These are phyloP conservation scores for Trichophyton equinum DNA, from an alignment of 2,329 filamentous ascomycete species.

Conservation along the genomic window DNA sequence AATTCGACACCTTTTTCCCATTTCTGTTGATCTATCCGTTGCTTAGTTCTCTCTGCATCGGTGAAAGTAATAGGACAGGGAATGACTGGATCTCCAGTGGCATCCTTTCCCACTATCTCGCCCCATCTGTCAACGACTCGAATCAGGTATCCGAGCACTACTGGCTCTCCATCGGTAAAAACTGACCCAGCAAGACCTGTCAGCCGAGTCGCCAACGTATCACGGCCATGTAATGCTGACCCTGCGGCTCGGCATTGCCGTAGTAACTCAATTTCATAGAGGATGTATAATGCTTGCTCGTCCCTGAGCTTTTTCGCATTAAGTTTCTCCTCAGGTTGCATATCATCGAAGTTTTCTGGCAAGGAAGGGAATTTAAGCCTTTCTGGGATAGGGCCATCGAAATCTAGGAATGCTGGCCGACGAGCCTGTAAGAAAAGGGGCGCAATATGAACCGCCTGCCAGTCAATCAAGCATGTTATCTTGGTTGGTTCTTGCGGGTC, in stretches of 20 bases:
- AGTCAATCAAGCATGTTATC: constrained; percentile 20
- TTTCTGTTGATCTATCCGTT: neutral
- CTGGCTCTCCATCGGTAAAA: neutral
- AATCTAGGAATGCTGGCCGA: neutral
- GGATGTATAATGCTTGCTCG: neutral
- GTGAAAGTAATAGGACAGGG: neutral
- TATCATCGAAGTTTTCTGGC: neutral
- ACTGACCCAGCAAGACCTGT: neutral
- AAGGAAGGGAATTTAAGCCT: neutral
- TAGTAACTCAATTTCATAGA: neutral
- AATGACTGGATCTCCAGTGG: neutral
- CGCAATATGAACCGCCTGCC: constrained; percentile 17
- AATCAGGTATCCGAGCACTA: neutral
- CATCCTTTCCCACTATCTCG: neutral
- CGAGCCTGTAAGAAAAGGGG: constrained; percentile 19
- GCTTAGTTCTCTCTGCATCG: neutral
- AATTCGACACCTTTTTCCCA: neutral
- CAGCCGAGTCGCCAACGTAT: neutral
- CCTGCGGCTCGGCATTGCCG: neutral
- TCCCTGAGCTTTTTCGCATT: neutral
- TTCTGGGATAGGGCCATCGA: neutral
- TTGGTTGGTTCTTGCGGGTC: constrained; percentile 17
- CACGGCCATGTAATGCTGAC: neutral
- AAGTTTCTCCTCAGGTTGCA: neutral
- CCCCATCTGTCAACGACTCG: neutral